A percentile compares a stretch with the other conserved stretches of the same genome.
Evolutionary conservation across 495 filamentous ascomycete species (phyloP).

Genomic region (Penicillium cataractarum): DNA sequence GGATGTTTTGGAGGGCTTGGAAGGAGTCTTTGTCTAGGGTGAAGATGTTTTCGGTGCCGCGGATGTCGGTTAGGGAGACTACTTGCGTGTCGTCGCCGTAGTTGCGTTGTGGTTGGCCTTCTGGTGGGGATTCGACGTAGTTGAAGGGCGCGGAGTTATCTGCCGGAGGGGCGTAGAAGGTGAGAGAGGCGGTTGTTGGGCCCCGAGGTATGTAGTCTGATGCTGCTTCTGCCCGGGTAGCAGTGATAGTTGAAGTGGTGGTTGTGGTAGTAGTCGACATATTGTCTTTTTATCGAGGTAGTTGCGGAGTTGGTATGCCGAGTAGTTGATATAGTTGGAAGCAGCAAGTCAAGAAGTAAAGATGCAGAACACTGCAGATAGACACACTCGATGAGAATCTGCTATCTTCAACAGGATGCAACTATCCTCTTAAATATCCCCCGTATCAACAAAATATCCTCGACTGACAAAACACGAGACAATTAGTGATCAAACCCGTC

Average conservation of each 20-base stretch:
- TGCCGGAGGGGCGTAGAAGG: conserved; percentile 68
- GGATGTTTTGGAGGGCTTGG: conserved; percentile 53
- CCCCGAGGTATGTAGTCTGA: conserved; percentile 62
- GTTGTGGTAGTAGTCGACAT: conserved; percentile 18
- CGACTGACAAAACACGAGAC: background rate
- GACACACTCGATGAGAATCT: background rate
- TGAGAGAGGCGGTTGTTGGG: conserved; percentile 62
- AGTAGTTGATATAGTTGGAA: background rate
- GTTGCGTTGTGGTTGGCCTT: conserved; percentile 65
- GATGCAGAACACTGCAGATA: background rate
- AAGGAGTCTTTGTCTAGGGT: conserved; percentile 77
- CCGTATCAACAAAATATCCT: background rate
- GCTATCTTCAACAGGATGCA: background rate
- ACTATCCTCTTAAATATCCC: conserved; percentile 1
- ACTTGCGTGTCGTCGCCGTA: conserved; percentile 45
- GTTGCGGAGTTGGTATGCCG: background rate
- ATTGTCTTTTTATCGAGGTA: background rate
- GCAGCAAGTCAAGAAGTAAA: no score
- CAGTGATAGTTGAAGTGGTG: conserved; percentile 15
- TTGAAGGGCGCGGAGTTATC: conserved; percentile 69
- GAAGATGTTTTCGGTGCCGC: conserved; percentile 63
- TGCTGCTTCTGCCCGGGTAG: conserved; percentile 1
- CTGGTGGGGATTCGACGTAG: conserved; percentile 67
- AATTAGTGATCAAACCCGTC: conserved; percentile 23
- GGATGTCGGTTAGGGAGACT: conserved; percentile 67